Conservation (phyloP, 2,329 filamentous ascomycete species). For the Triangularia setosa region DNA sequence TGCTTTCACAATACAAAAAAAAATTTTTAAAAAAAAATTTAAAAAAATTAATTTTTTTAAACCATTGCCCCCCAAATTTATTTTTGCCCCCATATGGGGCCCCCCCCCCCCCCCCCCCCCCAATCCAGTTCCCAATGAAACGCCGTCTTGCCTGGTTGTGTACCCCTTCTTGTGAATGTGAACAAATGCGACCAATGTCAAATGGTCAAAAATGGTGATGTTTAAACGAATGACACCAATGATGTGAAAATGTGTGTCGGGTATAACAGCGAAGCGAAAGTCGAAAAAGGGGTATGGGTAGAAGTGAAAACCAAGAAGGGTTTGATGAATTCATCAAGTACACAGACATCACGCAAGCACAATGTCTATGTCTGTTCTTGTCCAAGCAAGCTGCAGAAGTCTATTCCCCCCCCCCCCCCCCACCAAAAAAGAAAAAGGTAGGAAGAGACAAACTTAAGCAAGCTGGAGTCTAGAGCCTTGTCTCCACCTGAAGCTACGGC, state of each 20-base stretch:
- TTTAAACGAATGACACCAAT: constrained; percentile 3
- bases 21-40: too few relatives aligned
- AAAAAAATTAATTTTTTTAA: too few relatives aligned
- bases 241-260: neutral
- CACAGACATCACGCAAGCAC: neutral
- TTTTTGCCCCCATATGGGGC: too few relatives aligned
- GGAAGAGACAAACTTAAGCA: neutral
- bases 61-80: too few relatives aligned
- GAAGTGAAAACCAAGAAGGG: neutral
- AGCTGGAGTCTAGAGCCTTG: neutral
- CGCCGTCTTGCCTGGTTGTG: neutral
- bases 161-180: neutral
- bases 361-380: neutral
- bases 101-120: too few relatives aligned
- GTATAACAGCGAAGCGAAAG: neutral
- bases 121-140: neutral
- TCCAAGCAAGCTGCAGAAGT: neutral
- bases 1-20: too few relatives aligned
- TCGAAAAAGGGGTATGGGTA: neutral
- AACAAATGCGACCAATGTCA: neutral
- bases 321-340: neutral
- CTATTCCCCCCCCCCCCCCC: too few relatives aligned
- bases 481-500: constrained; percentile 8
- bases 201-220: neutral
- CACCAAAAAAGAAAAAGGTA: neutral